Conservation (phyloP, 2,329 filamentous ascomycete genomes). For the Neofusicoccum kwambonambiense region DNA sequence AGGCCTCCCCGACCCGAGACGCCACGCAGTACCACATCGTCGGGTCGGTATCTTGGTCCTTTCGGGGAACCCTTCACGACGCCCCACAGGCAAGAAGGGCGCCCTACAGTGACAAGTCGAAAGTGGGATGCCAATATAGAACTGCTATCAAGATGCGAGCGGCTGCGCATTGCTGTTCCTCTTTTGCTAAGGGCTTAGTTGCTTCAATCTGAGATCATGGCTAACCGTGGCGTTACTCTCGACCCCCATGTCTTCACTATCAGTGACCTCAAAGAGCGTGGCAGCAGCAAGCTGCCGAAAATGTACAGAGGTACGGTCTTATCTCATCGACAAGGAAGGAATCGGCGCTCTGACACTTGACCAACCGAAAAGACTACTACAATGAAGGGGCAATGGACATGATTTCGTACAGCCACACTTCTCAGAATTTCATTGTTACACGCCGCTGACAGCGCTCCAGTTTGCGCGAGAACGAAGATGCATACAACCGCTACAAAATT, state of each 20-base stretch:
- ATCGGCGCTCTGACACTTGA: not conserved
- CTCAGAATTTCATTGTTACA: too few species aligned
- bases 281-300: conserved; percentile 39
- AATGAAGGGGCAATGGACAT: conserved; percentile 59
- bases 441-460: conserved; percentile 18
- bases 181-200: not conserved
- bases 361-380: conserved; percentile 49
- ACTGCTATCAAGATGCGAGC: not conserved
- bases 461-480: conserved; percentile 32
- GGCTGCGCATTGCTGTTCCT: not conserved
- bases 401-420: conserved; percentile 34
- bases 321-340: not conserved
- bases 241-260: conserved; percentile 25
- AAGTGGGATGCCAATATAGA: not conserved
- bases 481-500: conserved; percentile 34
- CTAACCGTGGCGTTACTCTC: conserved; percentile 24
- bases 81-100: not conserved
- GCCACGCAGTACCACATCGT: not conserved
- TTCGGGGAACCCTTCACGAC: too few species aligned
- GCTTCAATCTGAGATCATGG: conserved; percentile 18
- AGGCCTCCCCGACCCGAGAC: not conserved
- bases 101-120: not conserved
- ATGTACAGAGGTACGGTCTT: conserved; percentile 36
- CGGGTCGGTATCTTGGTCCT: not conserved
- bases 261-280: conserved; percentile 34